A percentile compares a stretch with the other conserved stretches of the same genome.
phyloP scores from a whole-genome alignment of 495 filamentous ascomycete species.

The Penicillium manginii region DNA sequence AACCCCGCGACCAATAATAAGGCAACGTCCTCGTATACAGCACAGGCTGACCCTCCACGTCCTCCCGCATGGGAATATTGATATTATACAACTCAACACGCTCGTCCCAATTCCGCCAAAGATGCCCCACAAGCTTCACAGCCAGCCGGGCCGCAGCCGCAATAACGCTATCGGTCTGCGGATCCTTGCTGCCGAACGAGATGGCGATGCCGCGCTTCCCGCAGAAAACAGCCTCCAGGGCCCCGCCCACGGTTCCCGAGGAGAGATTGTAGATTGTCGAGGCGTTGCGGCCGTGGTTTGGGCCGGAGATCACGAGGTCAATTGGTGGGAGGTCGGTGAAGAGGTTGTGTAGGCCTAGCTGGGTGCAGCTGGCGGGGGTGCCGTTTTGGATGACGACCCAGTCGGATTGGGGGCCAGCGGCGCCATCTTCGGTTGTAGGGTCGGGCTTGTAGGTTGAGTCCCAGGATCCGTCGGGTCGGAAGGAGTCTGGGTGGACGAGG shows the following conservation, averaged over 20 bases:
- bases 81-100: constrained; percentile 83
- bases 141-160: constrained; percentile 66
- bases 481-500: constrained; percentile 72
- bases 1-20: constrained; percentile 82
- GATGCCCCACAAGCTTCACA: constrained; percentile 74
- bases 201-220: constrained; percentile 76
- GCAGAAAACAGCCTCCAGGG: constrained; percentile 88
- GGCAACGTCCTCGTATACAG: constrained; percentile 79
- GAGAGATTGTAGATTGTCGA: constrained; percentile 89
- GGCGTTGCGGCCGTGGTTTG: constrained; percentile 94
- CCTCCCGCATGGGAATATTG: constrained; percentile 74
- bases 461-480: constrained; percentile 58
- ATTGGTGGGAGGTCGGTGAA: constrained; percentile 74
- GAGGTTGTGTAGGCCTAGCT: constrained; percentile 88
- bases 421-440: constrained; percentile 47
- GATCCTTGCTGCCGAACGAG: constrained; percentile 77
- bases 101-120: constrained; percentile 72
- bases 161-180: constrained; percentile 72
- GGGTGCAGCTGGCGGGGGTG: constrained; percentile 84
- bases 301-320: constrained; percentile 87
- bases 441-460: constrained; percentile 28
- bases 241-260: constrained; percentile 88
- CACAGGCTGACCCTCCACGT: constrained; percentile 66
- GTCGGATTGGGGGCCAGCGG: constrained; percentile 26
- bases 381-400: constrained; percentile 90